A percentile compares a stretch with the other conserved stretches of the same genome.
phyloP scores from a whole-genome alignment of 441 rosid species.

The Adansonia rubrostipa region DNA sequence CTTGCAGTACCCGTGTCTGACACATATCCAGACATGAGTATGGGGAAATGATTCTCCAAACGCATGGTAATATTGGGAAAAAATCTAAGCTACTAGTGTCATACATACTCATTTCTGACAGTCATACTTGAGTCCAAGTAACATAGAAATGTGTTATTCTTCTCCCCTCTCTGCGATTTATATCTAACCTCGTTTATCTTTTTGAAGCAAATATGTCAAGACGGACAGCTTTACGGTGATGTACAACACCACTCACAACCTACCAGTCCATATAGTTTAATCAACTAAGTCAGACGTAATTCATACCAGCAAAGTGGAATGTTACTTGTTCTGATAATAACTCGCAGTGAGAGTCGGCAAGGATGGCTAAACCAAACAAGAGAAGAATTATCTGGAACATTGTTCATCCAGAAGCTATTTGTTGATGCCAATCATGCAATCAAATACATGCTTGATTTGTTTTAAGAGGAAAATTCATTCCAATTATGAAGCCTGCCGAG shows the following conservation, averaged over 20 bases:
- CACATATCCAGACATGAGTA: no score
- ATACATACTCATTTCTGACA: no score
- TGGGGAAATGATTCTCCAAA: no score
- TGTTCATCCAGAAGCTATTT: neutral
- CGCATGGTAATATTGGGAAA: no score
- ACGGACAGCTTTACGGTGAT: neutral
- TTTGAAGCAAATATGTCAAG: neutral
- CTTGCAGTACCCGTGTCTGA: no score
- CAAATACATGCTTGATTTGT: neutral
- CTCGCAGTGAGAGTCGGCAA: conserved; percentile 7
- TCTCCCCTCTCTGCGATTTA: neutral
- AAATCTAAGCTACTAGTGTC: no score
- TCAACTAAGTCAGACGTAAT: neutral
- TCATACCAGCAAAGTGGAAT: neutral
- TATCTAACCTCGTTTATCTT: neutral
- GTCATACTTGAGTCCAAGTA: no score
- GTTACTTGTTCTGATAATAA: neutral
- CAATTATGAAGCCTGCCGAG: conserved; percentile 3
- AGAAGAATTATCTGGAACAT: neutral
- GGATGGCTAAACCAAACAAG: conserved; percentile 3
- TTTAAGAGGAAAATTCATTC: conserved; percentile 8
- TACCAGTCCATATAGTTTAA: neutral
- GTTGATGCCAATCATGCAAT: neutral
- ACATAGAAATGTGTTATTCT: neutral
- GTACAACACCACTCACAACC: neutral